Evolutionary conservation across 345 rosid genomes (phyloP).

Genomic region (Noccaea bulbosa): DNA sequence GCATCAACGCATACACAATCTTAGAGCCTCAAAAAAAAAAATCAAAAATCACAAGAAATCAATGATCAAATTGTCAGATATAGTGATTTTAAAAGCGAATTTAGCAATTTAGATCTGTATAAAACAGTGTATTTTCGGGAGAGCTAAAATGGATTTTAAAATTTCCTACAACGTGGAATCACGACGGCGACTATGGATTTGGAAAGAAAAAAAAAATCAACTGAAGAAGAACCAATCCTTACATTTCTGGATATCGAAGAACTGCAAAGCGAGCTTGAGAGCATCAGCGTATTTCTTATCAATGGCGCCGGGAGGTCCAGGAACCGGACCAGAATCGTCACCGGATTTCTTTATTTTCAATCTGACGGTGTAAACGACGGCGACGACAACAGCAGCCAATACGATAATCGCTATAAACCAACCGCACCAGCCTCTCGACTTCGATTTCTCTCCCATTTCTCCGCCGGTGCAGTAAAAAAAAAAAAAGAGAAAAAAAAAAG

Average conservation of each 20-base stretch:
- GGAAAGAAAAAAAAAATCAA: neutral
- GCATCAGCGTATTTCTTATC: conserved; percentile 80
- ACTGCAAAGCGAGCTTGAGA: conserved; percentile 76
- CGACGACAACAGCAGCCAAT: conserved; percentile 55
- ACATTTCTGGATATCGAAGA: conserved; percentile 96
- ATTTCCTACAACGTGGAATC: conserved; percentile 20
- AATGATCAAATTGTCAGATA: neutral
- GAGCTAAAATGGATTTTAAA: neutral
- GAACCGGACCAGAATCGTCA: conserved; percentile 56
- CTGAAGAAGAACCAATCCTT: neutral
- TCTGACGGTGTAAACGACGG: conserved; percentile 61
- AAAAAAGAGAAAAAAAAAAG: neutral
- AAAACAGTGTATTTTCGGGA: too few relatives aligned
- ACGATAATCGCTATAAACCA: conserved; percentile 68
- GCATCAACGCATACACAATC: conserved; percentile 20
- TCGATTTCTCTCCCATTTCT: conserved; percentile 67
- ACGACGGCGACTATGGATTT: neutral
- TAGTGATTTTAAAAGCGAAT: too few relatives aligned
- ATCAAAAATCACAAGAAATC: conserved; percentile 1
- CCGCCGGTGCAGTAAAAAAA: neutral
- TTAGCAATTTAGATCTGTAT: too few relatives aligned
- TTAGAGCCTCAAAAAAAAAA: neutral
- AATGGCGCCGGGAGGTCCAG: conserved; percentile 87
- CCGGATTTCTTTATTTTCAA: conserved; percentile 53
- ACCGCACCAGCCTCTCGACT: conserved; percentile 64